Evolutionary conservation across 1,139 yeast genomes (phyloP), one percentile per base, ranked within the genome.

Genomic region (Protomyces macrosporus): DNA sequence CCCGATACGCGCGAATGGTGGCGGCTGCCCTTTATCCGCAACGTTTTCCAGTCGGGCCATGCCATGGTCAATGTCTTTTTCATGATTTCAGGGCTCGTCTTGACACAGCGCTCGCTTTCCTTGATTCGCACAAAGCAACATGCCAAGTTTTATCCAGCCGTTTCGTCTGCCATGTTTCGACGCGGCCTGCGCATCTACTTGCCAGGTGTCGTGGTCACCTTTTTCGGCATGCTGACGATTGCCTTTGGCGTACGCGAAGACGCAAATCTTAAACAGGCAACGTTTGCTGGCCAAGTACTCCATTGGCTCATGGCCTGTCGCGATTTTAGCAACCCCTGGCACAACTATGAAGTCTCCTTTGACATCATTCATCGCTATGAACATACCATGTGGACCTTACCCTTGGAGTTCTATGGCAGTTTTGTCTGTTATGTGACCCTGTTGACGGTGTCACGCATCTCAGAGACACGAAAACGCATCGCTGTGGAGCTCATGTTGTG

Each of bases 1-100:
- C 51, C 55, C 16, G 50, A 39, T 12, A 23, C 48, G 23, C 36
- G 40, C 7, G 55, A 57, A 40, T 57, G 61, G 61, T 57, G 61
- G 61, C n/a, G 61, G 16, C 51, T 57, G 3, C 61, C 61, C 7
- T 12, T 57, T 51, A 51, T 57, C 23, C 16, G 61, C 23, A 57
- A 57, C 39, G 23, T 50, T 39, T 57, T 37, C 45, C 61, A 57
- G 30, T 57, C 61, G 5, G 61, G 55, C 6, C 61, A 57, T 51
- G 55, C 61, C 9, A 57, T 57, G 61, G 61, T 57, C 55, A 57
- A 57, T 39, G 61, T 57, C 36, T 57, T 57, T 30, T 57, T 57
- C 40, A 54, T 57, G 39, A 57, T 57, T 37, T 57, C 61, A 6
- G 61, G 61, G 14, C 52, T 57, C 12, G 61, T 57, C 33, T 40